phyloP scores from a whole-genome alignment of 352 stramenopile genomes.

The Pythium vanterpoolii region DNA sequence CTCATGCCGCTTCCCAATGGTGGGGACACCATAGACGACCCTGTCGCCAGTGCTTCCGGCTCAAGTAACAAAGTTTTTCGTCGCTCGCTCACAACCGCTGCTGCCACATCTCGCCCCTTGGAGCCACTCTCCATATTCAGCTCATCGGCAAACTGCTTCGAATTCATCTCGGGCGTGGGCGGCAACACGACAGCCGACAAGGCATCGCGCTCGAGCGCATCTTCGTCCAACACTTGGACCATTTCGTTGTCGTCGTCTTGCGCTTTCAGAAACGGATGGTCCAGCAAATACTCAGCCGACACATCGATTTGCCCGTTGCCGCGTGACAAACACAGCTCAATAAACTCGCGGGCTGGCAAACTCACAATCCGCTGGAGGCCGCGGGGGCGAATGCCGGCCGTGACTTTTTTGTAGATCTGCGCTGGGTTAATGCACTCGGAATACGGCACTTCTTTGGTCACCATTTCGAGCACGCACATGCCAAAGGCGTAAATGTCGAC shows the following conservation, averaged over 20 bases:
- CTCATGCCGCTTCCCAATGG: background rate
- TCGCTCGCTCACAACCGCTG: constrained; percentile 29
- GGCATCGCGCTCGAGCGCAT: constrained; percentile 52
- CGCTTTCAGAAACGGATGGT: constrained; percentile 73
- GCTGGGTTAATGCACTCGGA: constrained; percentile 92
- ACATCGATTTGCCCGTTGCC: constrained; percentile 80
- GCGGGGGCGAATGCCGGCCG: constrained; percentile 71
- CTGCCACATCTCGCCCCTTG: constrained; percentile 37
- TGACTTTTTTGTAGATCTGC: constrained; percentile 92
- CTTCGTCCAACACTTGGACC: constrained; percentile 67
- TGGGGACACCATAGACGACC: constrained; percentile 19
- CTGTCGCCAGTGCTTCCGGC: constrained; percentile 43
- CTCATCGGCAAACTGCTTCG: constrained; percentile 61
- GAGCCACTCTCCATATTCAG: constrained; percentile 78
- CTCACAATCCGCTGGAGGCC: constrained; percentile 73
- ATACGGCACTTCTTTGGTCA: constrained; percentile 98
- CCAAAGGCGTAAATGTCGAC: constrained; percentile 98
- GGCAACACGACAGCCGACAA: constrained; percentile 28
- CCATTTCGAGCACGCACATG: constrained; percentile 99
- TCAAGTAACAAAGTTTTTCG: constrained; percentile 60
- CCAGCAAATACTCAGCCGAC: constrained; percentile 72
- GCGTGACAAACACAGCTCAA: constrained; percentile 78
- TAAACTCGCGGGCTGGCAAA: constrained; percentile 73
- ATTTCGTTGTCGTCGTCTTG: constrained; percentile 80
- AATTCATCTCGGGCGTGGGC: constrained; percentile 41